These are phyloP conservation scores for Russula lepida DNA, from an alignment of 768 basidiomycete genomes.

Conservation along the genomic window DNA sequence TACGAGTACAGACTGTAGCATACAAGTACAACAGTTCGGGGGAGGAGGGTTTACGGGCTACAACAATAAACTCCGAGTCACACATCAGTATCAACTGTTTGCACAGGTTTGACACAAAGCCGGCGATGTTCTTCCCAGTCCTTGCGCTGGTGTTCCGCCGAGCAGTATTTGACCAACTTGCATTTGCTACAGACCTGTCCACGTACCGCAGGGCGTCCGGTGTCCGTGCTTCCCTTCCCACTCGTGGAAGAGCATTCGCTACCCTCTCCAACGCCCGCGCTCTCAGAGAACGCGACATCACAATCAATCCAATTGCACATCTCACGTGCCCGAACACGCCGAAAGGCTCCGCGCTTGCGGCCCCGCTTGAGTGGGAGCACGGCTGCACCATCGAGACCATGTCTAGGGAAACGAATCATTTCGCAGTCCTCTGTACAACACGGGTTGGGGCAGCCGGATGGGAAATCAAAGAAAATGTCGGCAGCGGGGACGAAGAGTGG, in stretches of 20 bases:
- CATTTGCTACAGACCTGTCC: conserved; percentile 71
- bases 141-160: conserved; percentile 60
- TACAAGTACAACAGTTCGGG: conserved; percentile 1
- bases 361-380: conserved; percentile 57
- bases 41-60: not conserved
- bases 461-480: conserved; percentile 70
- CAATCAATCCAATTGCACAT: conserved; percentile 86
- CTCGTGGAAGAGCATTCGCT: conserved; percentile 23
- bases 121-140: conserved; percentile 75
- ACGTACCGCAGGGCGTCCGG: conserved; percentile 16
- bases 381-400: conserved; percentile 51
- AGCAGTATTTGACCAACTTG: conserved; percentile 72
- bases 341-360: conserved; percentile 30
- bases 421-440: conserved; percentile 77
- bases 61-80: not conserved
- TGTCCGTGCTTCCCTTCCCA: conserved; percentile 6
- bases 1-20: conserved; percentile 1
- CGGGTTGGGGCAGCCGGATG: conserved; percentile 71
- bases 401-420: conserved; percentile 70
- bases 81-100: not conserved
- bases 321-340: conserved; percentile 43
- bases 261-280: conserved; percentile 36
- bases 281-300: conserved; percentile 48
- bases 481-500: conserved; percentile 59
- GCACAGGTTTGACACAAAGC: conserved; percentile 44